These are phyloP conservation scores for Scutellaria barbata DNA, from an alignment of 257 asterid species.

Conservation along the genomic window DNA sequence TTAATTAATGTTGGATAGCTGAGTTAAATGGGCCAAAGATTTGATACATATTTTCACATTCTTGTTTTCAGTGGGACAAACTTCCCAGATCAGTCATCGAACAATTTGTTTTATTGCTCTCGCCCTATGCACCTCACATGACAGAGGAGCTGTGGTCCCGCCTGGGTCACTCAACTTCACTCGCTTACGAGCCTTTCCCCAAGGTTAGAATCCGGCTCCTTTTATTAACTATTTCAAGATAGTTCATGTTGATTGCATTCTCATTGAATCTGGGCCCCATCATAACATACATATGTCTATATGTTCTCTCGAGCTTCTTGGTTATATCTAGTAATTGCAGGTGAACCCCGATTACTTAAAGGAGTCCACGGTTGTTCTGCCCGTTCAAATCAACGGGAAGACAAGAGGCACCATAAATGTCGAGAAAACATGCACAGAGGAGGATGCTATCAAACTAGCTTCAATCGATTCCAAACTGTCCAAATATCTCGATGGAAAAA, in stretches of 20 bases:
- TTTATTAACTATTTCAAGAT: neutral
- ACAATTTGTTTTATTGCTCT: slow-evolving; percentile 76
- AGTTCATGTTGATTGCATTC: neutral
- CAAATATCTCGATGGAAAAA: slow-evolving; percentile 65
- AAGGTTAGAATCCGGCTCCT: slow-evolving; percentile 50
- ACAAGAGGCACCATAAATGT: slow-evolving; percentile 91
- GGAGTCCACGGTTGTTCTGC: slow-evolving; percentile 69
- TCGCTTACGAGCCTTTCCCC: slow-evolving; percentile 86
- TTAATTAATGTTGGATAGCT: neutral
- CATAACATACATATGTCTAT: no score
- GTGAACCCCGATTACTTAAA: slow-evolving; percentile 75
- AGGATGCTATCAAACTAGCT: slow-evolving; percentile 76
- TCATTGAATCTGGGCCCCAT: neutral
- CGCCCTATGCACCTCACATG: slow-evolving; percentile 99
- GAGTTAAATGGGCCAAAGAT: neutral
- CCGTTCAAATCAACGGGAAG: slow-evolving; percentile 95
- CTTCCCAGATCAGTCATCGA: slow-evolving; percentile 73
- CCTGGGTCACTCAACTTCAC: slow-evolving; percentile 71
- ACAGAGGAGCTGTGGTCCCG: slow-evolving; percentile 97
- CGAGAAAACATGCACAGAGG: slow-evolving; percentile 78
- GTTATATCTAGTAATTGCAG: slow-evolving; percentile 46
- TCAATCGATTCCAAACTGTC: slow-evolving; percentile 69
- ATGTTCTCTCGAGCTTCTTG: slow-evolving; percentile 18
- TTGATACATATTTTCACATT: slow-evolving; percentile 17
- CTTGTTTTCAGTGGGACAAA: slow-evolving; percentile 80